These are phyloP conservation scores for Zarea fungicola DNA, from an alignment of 2,329 filamentous ascomycete species.

Conservation along the genomic window DNA sequence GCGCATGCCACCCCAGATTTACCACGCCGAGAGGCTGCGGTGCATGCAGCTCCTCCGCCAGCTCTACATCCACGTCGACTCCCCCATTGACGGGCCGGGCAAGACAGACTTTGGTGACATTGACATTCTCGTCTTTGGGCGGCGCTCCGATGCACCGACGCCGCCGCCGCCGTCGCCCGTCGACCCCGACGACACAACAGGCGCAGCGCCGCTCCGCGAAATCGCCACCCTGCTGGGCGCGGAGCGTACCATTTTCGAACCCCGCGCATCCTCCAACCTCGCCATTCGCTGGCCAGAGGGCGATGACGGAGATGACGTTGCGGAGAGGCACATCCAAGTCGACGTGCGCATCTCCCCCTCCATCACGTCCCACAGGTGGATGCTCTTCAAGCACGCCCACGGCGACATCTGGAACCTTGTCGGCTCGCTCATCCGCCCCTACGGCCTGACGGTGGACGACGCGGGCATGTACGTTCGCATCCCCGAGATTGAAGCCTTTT, in stretches of 20 bases:
- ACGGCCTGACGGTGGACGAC: conserved; percentile 63
- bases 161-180: background rate
- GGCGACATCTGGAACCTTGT: conserved; percentile 66
- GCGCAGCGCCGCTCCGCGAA: conserved; percentile 26
- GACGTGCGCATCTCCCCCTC: conserved; percentile 56
- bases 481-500: conserved; percentile 56
- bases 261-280: conserved; percentile 34
- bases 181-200: conserved; percentile 1
- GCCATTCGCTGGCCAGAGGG: conserved; percentile 51
- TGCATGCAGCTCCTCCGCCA: conserved; percentile 42
- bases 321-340: conserved; percentile 54
- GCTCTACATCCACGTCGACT: conserved; percentile 50
- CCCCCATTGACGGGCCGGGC: conserved; percentile 62
- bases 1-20: conserved; percentile 57
- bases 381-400: conserved; percentile 62
- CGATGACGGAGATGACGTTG: conserved; percentile 2
- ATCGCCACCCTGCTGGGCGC: conserved; percentile 39
- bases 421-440: conserved; percentile 56
- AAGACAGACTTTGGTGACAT: conserved; percentile 69
- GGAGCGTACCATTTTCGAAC: conserved; percentile 26
- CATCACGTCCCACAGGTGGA: conserved; percentile 50
- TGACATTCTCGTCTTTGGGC: conserved; percentile 57
- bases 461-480: conserved; percentile 60
- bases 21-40: conserved; percentile 43
- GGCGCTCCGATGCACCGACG: conserved; percentile 19